Evolutionary conservation across 2,329 filamentous ascomycete species (phyloP).

Genomic region (Trichoderma gracile): DNA sequence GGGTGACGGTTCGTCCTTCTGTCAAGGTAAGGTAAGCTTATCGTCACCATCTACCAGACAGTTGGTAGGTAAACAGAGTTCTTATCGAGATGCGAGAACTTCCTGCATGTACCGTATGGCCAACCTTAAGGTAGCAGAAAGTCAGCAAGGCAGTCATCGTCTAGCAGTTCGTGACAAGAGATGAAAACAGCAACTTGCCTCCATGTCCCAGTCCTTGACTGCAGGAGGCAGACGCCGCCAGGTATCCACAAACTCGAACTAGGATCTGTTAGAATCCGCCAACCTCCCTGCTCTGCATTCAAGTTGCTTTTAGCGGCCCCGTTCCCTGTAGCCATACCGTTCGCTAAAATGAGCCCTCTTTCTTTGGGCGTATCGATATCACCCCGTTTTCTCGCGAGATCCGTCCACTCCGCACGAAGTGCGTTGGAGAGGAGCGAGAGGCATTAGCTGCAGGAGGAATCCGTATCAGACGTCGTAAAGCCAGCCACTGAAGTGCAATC

Average conservation of each 20-base stretch:
- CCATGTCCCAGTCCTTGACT: constrained; percentile 10
- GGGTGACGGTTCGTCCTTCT: background rate
- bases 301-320: constrained; percentile 19
- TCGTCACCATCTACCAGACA: too few species aligned
- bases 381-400: background rate
- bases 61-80: background rate
- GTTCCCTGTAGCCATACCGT: constrained; percentile 15
- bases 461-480: background rate
- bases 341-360: background rate
- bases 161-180: background rate
- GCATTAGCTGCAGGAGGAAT: background rate
- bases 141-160: too few species aligned
- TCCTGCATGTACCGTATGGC: background rate
- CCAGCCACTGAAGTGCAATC: background rate
- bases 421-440: background rate
- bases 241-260: constrained; percentile 15
- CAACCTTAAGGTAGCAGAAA: background rate
- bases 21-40: background rate
- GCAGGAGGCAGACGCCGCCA: constrained; percentile 20
- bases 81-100: background rate
- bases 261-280: constrained; percentile 17
- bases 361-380: background rate
- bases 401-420: background rate
- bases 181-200: background rate
- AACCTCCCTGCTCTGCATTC: constrained; percentile 17